Evolutionary conservation across 108 stramenopile genomes (phyloP).

Genomic region (Seminavis robusta): DNA sequence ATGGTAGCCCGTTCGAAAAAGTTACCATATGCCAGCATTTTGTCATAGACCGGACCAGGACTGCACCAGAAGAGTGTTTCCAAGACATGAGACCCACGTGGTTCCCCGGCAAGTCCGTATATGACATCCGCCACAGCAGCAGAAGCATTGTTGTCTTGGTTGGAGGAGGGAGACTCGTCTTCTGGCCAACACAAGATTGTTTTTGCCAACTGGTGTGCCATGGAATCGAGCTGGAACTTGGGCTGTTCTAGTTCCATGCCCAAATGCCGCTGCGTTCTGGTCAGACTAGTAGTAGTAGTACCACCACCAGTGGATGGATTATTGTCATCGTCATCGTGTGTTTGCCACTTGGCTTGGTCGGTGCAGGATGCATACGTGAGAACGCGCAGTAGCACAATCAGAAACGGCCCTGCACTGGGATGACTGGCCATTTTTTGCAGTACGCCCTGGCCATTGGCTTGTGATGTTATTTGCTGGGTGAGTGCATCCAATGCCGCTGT

Average conservation of each 20-base stretch:
- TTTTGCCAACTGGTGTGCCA: constrained; percentile 53
- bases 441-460: constrained; percentile 34
- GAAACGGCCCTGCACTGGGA: constrained; percentile 74
- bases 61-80: constrained; percentile 64
- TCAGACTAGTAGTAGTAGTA: not conserved
- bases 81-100: constrained; percentile 73
- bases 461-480: not conserved
- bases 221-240: constrained; percentile 44
- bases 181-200: constrained; percentile 72
- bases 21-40: constrained; percentile 43
- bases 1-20: constrained; percentile 51
- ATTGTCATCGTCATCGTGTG: constrained; percentile 7
- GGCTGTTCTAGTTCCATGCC: constrained; percentile 56
- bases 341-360: constrained; percentile 1
- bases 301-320: not conserved
- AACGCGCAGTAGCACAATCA: constrained; percentile 61
- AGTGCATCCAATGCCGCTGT: not conserved
- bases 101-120: constrained; percentile 79
- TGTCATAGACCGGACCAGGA: constrained; percentile 56
- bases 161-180: constrained; percentile 6
- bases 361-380: constrained; percentile 42
- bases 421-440: constrained; percentile 72
- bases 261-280: constrained; percentile 40
- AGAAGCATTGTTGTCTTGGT: constrained; percentile 26
- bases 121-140: constrained; percentile 67